Percentiles rank a stretch among this genome's conserved stretches.
phyloP scores from a whole-genome alignment of 352 stramenopile species.

The Paralagenidium karlingii region DNA sequence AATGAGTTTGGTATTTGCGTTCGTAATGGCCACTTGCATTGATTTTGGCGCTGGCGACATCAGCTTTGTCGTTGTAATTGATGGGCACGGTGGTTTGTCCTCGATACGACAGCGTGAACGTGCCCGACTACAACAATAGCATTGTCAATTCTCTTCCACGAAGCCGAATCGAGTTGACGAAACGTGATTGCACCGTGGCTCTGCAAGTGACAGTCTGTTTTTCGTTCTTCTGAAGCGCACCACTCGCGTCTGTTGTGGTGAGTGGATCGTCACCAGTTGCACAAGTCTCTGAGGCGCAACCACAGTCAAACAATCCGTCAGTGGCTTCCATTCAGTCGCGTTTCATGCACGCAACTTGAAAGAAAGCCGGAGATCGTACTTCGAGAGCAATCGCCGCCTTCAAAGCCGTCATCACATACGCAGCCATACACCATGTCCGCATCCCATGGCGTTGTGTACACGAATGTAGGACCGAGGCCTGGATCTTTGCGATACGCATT shows the following conservation, averaged over 20 bases:
- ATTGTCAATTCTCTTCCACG: not conserved
- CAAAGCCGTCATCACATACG: constrained; percentile 73
- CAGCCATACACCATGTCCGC: constrained; percentile 82
- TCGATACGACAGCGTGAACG: constrained; percentile 50
- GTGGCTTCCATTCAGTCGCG: too few relatives aligned
- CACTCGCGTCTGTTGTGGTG: constrained; percentile 43
- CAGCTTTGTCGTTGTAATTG: constrained; percentile 37
- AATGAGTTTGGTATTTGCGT: too few relatives aligned
- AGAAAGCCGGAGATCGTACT: constrained; percentile 15
- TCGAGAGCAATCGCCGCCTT: constrained; percentile 77
- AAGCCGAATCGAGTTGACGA: not conserved
- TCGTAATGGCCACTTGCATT: constrained; percentile 26
- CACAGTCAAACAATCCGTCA: not conserved
- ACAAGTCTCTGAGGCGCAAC: constrained; percentile 27
- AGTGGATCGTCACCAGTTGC: constrained; percentile 55
- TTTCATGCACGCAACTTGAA: too few relatives aligned
- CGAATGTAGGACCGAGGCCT: constrained; percentile 24
- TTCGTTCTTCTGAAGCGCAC: constrained; percentile 72
- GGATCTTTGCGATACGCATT: constrained; percentile 46
- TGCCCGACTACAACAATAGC: constrained; percentile 11
- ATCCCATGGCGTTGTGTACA: constrained; percentile 68
- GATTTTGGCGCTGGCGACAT: constrained; percentile 47
- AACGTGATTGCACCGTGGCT: constrained; percentile 36
- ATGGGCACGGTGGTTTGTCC: constrained; percentile 58
- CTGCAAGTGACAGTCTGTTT: constrained; percentile 59